These are phyloP conservation scores for Thelephora ganbajun DNA, from an alignment of 768 basidiomycete species.

Conservation along the genomic window DNA sequence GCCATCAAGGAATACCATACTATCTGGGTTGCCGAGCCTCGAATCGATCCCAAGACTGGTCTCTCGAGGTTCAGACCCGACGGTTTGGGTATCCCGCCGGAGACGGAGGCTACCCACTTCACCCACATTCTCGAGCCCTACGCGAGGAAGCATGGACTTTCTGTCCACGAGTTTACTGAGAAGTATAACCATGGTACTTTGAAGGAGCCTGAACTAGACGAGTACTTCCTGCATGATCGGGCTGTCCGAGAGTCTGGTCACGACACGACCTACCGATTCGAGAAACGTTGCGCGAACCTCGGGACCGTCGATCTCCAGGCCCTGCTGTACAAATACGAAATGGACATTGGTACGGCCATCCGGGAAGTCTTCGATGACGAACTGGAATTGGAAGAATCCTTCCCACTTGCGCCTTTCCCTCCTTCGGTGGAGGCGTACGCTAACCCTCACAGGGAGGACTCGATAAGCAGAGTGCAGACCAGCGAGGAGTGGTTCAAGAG, in stretches of 20 bases:
- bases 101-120: conserved; percentile 97
- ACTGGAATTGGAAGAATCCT: conserved; percentile 86
- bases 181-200: conserved; percentile 81
- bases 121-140: conserved; percentile 95
- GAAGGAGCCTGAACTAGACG: conserved; percentile 81
- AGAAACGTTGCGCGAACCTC: conserved; percentile 94
- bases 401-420: conserved; percentile 84
- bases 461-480: conserved; percentile 45
- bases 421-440: conserved; percentile 60
- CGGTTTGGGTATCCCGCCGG: conserved; percentile 91
- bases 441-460: conserved; percentile 43
- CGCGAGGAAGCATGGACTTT: conserved; percentile 83
- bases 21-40: conserved; percentile 90
- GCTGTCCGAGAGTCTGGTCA: conserved; percentile 94
- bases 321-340: conserved; percentile 95
- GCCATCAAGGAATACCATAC: conserved; percentile 99
- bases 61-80: conserved; percentile 90
- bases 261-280: conserved; percentile 93
- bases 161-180: conserved; percentile 92
- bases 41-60: conserved; percentile 89
- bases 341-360: conserved; percentile 97
- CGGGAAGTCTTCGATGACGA: conserved; percentile 89
- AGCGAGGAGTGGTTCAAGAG: conserved; percentile 91
- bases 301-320: conserved; percentile 94
- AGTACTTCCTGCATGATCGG: conserved; percentile 95